These are phyloP conservation scores for Gyromitra esculenta DNA, from an alignment of 2,329 filamentous ascomycete species.

Conservation along the genomic window DNA sequence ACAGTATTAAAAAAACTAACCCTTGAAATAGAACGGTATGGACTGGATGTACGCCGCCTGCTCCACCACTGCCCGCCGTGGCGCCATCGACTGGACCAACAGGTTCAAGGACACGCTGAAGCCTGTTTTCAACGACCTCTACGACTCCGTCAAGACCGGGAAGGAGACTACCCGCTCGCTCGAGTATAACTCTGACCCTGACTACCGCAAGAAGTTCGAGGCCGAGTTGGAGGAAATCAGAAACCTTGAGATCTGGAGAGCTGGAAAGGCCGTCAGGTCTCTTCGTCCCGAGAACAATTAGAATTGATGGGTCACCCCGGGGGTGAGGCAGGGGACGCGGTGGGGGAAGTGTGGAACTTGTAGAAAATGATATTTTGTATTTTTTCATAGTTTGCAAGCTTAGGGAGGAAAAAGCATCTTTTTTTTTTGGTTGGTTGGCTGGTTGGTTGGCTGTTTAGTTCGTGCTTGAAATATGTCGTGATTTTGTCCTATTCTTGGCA, in stretches of 20 bases:
- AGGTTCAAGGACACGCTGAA: slow-evolving; percentile 98
- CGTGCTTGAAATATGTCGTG: neutral
- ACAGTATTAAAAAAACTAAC: slow-evolving; percentile 8
- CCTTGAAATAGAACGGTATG: slow-evolving; percentile 77
- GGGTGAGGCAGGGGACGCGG: neutral
- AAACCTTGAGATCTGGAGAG: slow-evolving; percentile 97
- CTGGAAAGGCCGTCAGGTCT: slow-evolving; percentile 93
- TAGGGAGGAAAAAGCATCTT: slow-evolving; percentile 32
- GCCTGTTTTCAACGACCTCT: slow-evolving; percentile 97
- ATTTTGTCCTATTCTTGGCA: neutral
- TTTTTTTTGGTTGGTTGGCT: slow-evolving; percentile 16
- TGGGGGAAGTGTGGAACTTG: slow-evolving; percentile 56
- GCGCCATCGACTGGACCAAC: slow-evolving; percentile 98
- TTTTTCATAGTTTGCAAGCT: slow-evolving; percentile 34
- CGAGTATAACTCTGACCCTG: slow-evolving; percentile 93
- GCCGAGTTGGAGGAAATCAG: slow-evolving; percentile 99
- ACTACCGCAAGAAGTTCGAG: slow-evolving; percentile 98
- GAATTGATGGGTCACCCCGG: neutral
- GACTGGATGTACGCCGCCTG: slow-evolving; percentile 99
- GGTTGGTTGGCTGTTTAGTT: neutral
- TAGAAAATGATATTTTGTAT: slow-evolving; percentile 54
- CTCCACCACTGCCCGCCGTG: slow-evolving; percentile 97
- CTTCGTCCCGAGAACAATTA: slow-evolving; percentile 84
- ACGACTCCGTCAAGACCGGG: slow-evolving; percentile 90
- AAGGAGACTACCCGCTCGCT: slow-evolving; percentile 95